phyloP scores from a whole-genome alignment of 257 asterid species.

The Nicotiana sylvestris region DNA sequence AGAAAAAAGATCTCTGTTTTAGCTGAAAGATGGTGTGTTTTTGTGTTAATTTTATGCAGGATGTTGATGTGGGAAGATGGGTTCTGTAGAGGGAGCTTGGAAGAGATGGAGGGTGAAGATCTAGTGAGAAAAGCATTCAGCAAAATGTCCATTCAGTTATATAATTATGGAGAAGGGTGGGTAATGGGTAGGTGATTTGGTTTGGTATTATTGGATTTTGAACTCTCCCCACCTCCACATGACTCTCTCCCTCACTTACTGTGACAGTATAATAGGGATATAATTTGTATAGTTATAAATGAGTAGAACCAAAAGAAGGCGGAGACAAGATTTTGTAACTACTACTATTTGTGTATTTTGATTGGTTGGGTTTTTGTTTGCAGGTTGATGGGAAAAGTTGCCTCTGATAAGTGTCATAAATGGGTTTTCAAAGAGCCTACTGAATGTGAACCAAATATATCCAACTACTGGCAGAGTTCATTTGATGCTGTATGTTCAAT shows the following conservation, averaged over 20 bases:
- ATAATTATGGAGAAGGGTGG: conserved; percentile 99
- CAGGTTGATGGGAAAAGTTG: conserved; percentile 99
- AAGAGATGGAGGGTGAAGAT: conserved; percentile 89
- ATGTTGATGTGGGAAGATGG: conserved; percentile 99
- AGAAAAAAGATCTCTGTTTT: neutral
- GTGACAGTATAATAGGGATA: neutral
- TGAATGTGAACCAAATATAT: conserved; percentile 88
- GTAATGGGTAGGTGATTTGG: conserved; percentile 94
- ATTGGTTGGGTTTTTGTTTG: conserved; percentile 42
- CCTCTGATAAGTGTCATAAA: conserved; percentile 99
- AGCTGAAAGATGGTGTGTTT: neutral
- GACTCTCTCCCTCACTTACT: conserved; percentile 8
- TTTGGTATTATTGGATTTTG: conserved; percentile 41
- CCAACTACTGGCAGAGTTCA: conserved; percentile 99
- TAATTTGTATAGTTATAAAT: neutral
- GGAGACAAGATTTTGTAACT: conserved; percentile 15
- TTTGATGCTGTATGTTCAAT: conserved; percentile 91
- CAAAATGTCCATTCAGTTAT: conserved; percentile 97
- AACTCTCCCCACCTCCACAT: conserved; percentile 32
- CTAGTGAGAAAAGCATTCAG: conserved; percentile 95
- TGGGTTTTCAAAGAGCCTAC: conserved; percentile 99
- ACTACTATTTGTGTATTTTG: conserved; percentile 20
- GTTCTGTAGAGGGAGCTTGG: conserved; percentile 87
- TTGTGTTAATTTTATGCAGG: conserved; percentile 39
- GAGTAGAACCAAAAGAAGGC: neutral